These are phyloP conservation scores for Sphaerulina vaccinii DNA, from an alignment of 2,329 filamentous ascomycete species.

Conservation along the genomic window DNA sequence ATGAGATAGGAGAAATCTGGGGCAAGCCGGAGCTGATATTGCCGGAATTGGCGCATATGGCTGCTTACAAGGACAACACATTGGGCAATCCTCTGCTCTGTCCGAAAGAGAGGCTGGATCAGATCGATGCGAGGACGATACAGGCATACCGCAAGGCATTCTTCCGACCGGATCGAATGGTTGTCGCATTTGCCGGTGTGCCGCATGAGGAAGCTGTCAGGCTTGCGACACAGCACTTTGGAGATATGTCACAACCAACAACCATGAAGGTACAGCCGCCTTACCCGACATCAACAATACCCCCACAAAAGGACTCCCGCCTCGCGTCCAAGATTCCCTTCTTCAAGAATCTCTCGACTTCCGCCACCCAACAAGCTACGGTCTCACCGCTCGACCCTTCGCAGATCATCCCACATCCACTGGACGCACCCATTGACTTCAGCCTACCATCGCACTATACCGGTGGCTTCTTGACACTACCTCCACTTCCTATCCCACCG, in stretches of 20 bases:
- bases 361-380: constrained; percentile 62
- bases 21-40: constrained; percentile 93
- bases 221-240: constrained; percentile 82
- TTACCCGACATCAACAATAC: constrained; percentile 35
- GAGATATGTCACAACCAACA: constrained; percentile 65
- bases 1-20: constrained; percentile 98
- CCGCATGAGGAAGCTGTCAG: constrained; percentile 76
- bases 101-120: constrained; percentile 73
- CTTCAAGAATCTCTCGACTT: constrained; percentile 82
- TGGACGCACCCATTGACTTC: constrained; percentile 56
- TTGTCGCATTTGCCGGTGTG: constrained; percentile 92
- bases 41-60: constrained; percentile 91
- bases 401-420: constrained; percentile 42
- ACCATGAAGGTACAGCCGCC: constrained; percentile 36
- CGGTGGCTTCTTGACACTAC: constrained; percentile 85
- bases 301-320: constrained; percentile 58
- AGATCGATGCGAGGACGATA: constrained; percentile 73
- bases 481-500: constrained; percentile 71
- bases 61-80: constrained; percentile 94
- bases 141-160: constrained; percentile 78
- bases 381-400: constrained; percentile 55
- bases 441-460: constrained; percentile 76
- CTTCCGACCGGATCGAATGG: constrained; percentile 85
- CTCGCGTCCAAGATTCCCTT: constrained; percentile 83
- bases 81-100: constrained; percentile 91